Percentiles rank a stretch among this genome's conserved stretches.
Conservation (phyloP, 306 rosid genomes). For the Gastrolobium bilobum region DNA sequence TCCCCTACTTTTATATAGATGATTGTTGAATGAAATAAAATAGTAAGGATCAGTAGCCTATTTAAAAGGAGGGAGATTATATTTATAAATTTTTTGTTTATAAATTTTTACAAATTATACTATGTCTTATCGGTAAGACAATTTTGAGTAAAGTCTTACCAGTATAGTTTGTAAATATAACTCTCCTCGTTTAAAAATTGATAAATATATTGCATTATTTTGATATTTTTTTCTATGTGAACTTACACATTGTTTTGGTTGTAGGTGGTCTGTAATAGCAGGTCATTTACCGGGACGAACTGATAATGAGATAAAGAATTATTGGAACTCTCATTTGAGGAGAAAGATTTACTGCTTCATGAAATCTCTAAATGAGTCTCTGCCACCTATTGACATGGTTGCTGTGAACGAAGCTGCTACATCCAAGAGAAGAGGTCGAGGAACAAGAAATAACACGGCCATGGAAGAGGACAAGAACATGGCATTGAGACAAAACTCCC, state of each 20-base stretch:
- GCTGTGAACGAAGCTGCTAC: conserved; percentile 41
- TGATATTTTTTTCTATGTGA: not conserved
- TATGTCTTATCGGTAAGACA: too few relatives aligned
- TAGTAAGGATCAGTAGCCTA: too few relatives aligned
- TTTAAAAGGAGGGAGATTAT: too few relatives aligned
- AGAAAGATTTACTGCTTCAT: conserved; percentile 71
- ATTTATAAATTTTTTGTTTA: too few relatives aligned
- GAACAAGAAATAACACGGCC: conserved; percentile 39
- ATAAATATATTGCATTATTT: too few relatives aligned
- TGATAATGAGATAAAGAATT: conserved; percentile 86
- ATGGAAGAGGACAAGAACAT: conserved; percentile 42
- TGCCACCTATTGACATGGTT: conserved; percentile 48
- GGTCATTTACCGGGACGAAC: conserved; percentile 85
- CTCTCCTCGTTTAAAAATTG: too few relatives aligned
- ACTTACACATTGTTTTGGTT: not conserved
- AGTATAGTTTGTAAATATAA: too few relatives aligned
- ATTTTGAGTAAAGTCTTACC: too few relatives aligned
- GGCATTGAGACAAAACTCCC: conserved; percentile 33
- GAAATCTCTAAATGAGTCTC: conserved; percentile 54
- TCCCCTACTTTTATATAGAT: too few relatives aligned
- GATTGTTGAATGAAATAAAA: too few relatives aligned
- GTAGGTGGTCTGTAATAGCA: conserved; percentile 93
- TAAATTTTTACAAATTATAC: too few relatives aligned
- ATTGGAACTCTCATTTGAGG: conserved; percentile 89
- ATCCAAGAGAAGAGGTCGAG: conserved; percentile 44